Percentiles rank a stretch among this genome's conserved stretches.
Evolutionary conservation across 2,329 filamentous ascomycete genomes (phyloP).

Genomic region (Epichloe festucae): DNA sequence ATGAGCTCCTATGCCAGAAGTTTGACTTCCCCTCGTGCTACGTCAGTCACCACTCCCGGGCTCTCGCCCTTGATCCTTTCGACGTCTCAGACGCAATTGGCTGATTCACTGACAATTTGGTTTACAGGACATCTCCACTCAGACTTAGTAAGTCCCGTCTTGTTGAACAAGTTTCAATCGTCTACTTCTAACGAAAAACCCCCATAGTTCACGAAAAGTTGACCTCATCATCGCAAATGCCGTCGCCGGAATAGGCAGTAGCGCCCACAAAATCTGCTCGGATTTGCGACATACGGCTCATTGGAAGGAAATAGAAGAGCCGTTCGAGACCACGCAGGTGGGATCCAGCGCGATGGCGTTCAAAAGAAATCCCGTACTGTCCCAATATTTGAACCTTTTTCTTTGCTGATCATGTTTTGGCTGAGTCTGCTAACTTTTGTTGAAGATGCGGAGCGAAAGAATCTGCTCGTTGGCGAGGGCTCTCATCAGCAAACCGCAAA

Average conservation of each 20-base stretch:
- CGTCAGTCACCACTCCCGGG: not conserved
- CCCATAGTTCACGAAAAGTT: constrained; percentile 49
- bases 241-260: constrained; percentile 67
- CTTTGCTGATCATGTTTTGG: not conserved
- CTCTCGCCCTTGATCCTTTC: too few species aligned
- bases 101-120: not conserved
- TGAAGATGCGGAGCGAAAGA: constrained; percentile 6
- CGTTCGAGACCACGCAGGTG: constrained; percentile 69
- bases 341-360: constrained; percentile 34
- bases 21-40: constrained; percentile 38
- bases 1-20: constrained; percentile 42
- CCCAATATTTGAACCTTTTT: not conserved
- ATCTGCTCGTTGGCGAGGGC: constrained; percentile 21
- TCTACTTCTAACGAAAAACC: too few species aligned
- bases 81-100: not conserved
- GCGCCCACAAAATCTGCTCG: constrained; percentile 54
- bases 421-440: not conserved
- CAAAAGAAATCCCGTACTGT: constrained; percentile 10
- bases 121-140: constrained; percentile 41
- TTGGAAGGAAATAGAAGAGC: constrained; percentile 81
- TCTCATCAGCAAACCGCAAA: constrained; percentile 26
- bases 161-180: not conserved
- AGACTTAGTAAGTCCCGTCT: constrained; percentile 30
- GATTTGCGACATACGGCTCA: constrained; percentile 50
- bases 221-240: constrained; percentile 72